phyloP scores from a whole-genome alignment of 371 early-diverging fungal genomes.

The Funneliformis caledonium region DNA sequence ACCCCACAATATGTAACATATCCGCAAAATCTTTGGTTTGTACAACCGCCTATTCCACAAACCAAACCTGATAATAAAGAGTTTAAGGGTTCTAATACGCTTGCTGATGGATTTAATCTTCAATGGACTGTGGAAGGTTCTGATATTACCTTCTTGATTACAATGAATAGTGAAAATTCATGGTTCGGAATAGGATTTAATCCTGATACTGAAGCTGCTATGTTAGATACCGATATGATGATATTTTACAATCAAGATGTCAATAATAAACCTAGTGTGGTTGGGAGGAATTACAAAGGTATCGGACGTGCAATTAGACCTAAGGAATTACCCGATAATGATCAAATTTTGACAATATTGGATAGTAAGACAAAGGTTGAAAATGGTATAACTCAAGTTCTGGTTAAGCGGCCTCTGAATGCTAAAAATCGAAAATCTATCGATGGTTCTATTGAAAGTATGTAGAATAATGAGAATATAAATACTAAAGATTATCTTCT shows the following conservation, averaged over 20 bases:
- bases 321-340: neutral
- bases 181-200: conserved; percentile 38
- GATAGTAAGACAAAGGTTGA: neutral
- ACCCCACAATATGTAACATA: neutral
- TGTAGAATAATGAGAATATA: neutral
- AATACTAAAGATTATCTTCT: neutral
- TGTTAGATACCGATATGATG: neutral
- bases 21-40: conserved; percentile 13
- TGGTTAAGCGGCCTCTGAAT: neutral
- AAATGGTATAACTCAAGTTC: neutral
- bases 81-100: neutral
- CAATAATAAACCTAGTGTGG: neutral
- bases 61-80: neutral
- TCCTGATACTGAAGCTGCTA: neutral
- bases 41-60: neutral
- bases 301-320: neutral
- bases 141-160: neutral
- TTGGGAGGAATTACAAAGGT: neutral
- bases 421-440: neutral
- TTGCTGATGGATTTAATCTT: neutral
- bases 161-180: neutral
- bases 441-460: neutral
- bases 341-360: neutral
- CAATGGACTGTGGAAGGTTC: neutral
- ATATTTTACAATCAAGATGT: neutral